Percentiles rank a stretch among this genome's conserved stretches.
These are phyloP conservation scores for Dothistroma septosporum DNA, from an alignment of 2,329 filamentous ascomycete genomes.

Conservation along the genomic window DNA sequence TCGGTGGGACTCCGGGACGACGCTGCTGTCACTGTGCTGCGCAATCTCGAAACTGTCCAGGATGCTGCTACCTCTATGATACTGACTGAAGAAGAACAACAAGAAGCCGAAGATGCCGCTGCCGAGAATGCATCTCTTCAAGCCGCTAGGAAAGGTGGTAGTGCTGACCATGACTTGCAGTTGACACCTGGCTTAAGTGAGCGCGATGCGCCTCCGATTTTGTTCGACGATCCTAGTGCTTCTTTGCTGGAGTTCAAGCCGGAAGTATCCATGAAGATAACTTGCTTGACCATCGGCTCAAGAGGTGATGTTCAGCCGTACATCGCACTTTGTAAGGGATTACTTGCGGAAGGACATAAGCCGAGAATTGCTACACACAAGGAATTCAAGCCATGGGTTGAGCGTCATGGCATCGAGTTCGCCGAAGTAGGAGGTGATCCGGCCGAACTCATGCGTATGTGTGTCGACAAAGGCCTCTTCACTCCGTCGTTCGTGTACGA, in stretches of 20 bases:
- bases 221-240: conserved; percentile 84
- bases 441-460: conserved; percentile 89
- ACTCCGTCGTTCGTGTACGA: conserved; percentile 86
- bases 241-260: conserved; percentile 93
- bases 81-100: conserved; percentile 63
- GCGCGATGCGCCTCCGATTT: conserved; percentile 64
- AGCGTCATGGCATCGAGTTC: conserved; percentile 92
- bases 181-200: conserved; percentile 30
- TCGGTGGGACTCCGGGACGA: conserved; percentile 77
- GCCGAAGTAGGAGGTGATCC: conserved; percentile 84
- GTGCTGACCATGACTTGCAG: conserved; percentile 39
- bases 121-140: conserved; percentile 76
- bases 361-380: conserved; percentile 84
- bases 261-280: conserved; percentile 70
- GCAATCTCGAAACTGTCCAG: conserved; percentile 67
- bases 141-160: conserved; percentile 58
- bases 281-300: conserved; percentile 92
- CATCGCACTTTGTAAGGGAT: conserved; percentile 88
- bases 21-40: conserved; percentile 75
- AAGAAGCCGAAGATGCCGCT: conserved; percentile 68
- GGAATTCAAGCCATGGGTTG: conserved; percentile 86
- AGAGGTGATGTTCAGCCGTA: conserved; percentile 96
- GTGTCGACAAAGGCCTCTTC: conserved; percentile 96
- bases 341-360: conserved; percentile 81
- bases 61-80: conserved; percentile 67